Conservation (phyloP, 768 basidiomycete genomes). For the Pisolithus tinctorius region DNA sequence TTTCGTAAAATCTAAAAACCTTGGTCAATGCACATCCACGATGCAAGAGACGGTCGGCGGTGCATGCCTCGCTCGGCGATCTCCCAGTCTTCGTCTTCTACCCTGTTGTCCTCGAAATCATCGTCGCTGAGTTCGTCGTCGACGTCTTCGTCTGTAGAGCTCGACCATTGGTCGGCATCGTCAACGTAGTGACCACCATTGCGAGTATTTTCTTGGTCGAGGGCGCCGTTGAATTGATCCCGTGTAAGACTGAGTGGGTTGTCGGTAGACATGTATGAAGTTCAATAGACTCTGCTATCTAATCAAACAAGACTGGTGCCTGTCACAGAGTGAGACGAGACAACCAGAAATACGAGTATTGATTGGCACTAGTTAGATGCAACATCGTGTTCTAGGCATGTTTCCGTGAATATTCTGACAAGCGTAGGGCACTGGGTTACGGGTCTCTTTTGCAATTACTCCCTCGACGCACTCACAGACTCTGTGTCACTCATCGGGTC, state of each 20-base stretch:
- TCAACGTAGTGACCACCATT: constrained; percentile 41
- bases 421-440: neutral
- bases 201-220: constrained; percentile 21
- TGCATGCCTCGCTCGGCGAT: constrained; percentile 69
- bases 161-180: constrained; percentile 27
- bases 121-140: constrained; percentile 37
- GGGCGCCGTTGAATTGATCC: constrained; percentile 62
- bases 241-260: constrained; percentile 27
- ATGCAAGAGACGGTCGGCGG: neutral
- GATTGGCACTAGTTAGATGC: no score
- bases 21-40: neutral
- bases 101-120: constrained; percentile 50
- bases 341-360: no score
- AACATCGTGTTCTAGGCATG: constrained; percentile 1
- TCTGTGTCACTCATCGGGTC: neutral
- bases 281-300: neutral
- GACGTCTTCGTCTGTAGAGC: constrained; percentile 18
- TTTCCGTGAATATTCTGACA: neutral
- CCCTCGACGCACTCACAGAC: no score
- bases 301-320: neutral
- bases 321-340: no score
- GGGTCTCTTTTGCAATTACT: neutral
- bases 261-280: constrained; percentile 11
- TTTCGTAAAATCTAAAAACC: constrained; percentile 85
- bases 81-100: constrained; percentile 88